A percentile compares a stretch with the other conserved stretches of the same genome.
phyloP scores from a whole-genome alignment of 164 flowering plant genomes.

The Vitis rupestris region DNA sequence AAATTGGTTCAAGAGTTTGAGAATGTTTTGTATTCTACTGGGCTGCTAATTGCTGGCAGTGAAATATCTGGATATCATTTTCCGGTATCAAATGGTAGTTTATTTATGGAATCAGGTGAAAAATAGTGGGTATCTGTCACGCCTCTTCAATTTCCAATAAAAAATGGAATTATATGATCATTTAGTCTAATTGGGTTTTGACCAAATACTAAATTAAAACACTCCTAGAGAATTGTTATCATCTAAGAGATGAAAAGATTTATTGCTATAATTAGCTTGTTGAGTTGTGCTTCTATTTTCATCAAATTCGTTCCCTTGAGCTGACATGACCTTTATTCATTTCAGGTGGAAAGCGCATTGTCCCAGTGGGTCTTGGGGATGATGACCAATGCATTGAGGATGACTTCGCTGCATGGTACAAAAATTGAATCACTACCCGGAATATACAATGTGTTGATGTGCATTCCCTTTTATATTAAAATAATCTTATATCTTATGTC shows the following conservation, averaged over 20 bases:
- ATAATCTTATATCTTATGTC: not conserved
- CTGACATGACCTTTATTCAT: not conserved
- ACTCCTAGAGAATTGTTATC: too few species aligned
- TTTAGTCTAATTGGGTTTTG: not conserved
- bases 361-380: slow-evolving; percentile 91
- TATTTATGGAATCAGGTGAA: not conserved
- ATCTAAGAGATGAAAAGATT: not conserved
- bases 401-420: slow-evolving; percentile 92
- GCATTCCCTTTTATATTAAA: not conserved
- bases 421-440: not conserved
- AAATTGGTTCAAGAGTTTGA: too few species aligned
- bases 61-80: too few species aligned
- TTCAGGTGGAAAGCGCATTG: slow-evolving; percentile 84
- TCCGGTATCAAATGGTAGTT: too few species aligned
- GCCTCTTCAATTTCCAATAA: too few species aligned
- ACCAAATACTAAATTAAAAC: too few species aligned
- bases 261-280: not conserved
- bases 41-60: too few species aligned
- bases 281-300: not conserved
- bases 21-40: too few species aligned
- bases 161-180: not conserved
- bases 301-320: not conserved
- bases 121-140: not conserved
- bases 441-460: not conserved
- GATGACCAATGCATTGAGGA: slow-evolving; percentile 99